Conservation (phyloP, 108 stramenopile species). For the Cylindrotheca fusiformis region DNA sequence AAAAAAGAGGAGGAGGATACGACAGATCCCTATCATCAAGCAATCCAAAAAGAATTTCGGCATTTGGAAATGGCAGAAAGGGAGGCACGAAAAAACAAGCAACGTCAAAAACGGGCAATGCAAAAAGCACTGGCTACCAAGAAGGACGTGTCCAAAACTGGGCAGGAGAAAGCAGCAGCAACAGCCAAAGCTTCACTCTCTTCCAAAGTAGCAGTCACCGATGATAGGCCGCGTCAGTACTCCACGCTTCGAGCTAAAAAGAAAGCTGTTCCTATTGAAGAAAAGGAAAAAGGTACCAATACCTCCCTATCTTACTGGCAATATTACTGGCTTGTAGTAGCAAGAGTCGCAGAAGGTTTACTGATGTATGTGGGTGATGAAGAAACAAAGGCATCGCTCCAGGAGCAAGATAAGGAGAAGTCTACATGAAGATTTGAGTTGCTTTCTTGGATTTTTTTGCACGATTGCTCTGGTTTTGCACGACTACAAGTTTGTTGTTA, state of each 20-base stretch:
- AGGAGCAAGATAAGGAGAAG: too few relatives aligned
- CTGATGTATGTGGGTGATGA: conserved; percentile 28
- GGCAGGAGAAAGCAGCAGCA: background rate
- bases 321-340: conserved; percentile 33
- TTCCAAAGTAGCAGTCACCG: background rate
- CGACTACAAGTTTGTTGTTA: too few relatives aligned
- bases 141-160: background rate
- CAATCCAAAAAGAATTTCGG: conserved; percentile 33
- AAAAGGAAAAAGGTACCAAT: background rate
- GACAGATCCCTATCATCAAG: conserved; percentile 16
- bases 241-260: conserved; percentile 8
- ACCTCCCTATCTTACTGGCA: conserved; percentile 7
- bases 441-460: too few relatives aligned
- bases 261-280: background rate
- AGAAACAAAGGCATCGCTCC: too few relatives aligned
- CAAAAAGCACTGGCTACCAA: conserved; percentile 15
- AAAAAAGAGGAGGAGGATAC: conserved; percentile 6
- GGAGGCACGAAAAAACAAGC: conserved; percentile 30
- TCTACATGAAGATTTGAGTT: too few relatives aligned
- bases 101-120: conserved; percentile 39
- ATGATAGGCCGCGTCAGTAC: conserved; percentile 3
- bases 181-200: background rate
- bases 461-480: too few relatives aligned
- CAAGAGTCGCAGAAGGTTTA: conserved; percentile 24
- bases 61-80: conserved; percentile 18